Conservation (phyloP, 495 filamentous ascomycete species). For the Schizothecium vesticola region DNA sequence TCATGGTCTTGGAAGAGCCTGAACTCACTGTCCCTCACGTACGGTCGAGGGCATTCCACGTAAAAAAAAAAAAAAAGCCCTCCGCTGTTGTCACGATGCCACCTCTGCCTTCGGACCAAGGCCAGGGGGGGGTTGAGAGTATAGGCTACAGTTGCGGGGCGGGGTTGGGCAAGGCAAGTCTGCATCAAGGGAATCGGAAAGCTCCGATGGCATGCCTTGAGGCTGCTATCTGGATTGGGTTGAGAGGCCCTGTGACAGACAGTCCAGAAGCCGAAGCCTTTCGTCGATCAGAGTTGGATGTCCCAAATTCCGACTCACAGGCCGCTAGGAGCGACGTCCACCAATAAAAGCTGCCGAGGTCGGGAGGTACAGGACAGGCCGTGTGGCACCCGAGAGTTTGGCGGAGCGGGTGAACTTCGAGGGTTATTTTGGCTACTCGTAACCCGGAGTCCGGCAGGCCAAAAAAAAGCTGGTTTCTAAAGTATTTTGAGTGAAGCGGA, state of each 20-base stretch:
- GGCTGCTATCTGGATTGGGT: neutral
- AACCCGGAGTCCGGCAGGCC: neutral
- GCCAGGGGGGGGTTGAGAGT: neutral
- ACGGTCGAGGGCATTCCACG: neutral
- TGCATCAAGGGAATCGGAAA: neutral
- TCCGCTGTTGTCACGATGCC: neutral
- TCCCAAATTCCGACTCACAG: neutral
- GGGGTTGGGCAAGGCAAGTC: neutral
- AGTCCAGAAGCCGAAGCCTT: neutral
- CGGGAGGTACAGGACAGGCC: neutral
- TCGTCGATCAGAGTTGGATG: neutral
- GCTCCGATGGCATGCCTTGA: neutral
- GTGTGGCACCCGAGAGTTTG: neutral
- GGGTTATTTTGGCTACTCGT: neutral
- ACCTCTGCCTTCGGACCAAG: neutral
- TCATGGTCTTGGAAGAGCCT: neutral
- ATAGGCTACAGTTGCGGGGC: neutral
- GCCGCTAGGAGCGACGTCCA: neutral
- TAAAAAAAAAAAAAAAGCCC: neutral
- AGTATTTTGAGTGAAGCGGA: neutral
- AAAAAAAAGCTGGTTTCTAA: neutral
- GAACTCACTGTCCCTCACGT: neutral
- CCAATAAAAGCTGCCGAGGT: neutral
- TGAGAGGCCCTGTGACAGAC: neutral
- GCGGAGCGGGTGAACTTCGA: neutral